Percentiles rank a stretch among this genome's conserved stretches.
These are phyloP conservation scores for Periconia sp. DNA, from an alignment of 2,329 filamentous ascomycete species.

Conservation along the genomic window DNA sequence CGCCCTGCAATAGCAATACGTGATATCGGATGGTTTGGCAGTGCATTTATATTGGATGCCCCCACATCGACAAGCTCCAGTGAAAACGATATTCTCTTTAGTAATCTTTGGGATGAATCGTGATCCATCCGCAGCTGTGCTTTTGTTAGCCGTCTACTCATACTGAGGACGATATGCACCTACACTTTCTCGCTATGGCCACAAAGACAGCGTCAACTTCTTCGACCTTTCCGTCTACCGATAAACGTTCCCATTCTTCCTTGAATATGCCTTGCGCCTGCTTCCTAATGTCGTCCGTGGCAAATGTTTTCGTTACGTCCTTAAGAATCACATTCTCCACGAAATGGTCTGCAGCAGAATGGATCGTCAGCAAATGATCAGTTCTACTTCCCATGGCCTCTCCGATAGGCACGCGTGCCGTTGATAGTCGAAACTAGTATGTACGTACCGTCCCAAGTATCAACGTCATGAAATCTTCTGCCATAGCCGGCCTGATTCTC, in stretches of 20 bases:
- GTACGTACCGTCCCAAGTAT: conserved; percentile 25
- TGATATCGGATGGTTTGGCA: conserved; percentile 37
- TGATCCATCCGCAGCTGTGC: conserved; percentile 28
- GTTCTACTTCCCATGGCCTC: too few relatives aligned
- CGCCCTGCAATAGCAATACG: conserved; percentile 52
- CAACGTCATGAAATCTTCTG: conserved; percentile 27
- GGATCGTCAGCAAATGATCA: too few relatives aligned
- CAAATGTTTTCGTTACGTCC: conserved; percentile 27
- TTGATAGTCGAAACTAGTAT: too few relatives aligned
- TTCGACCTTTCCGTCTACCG: conserved; percentile 39
- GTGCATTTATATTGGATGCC: conserved; percentile 46
- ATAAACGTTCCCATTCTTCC: conserved; percentile 43
- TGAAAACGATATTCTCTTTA: conserved; percentile 26
- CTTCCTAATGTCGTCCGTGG: conserved; percentile 30
- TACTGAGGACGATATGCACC: conserved; percentile 6
- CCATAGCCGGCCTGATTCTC: conserved; percentile 40
- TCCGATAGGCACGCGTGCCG: too few relatives aligned
- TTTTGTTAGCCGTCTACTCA: conserved; percentile 5
- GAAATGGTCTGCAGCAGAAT: conserved; percentile 26
- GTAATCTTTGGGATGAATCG: conserved; percentile 14
- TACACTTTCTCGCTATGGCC: conserved; percentile 37
- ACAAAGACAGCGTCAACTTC: conserved; percentile 45
- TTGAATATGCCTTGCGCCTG: conserved; percentile 37
- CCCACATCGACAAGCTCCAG: conserved; percentile 50
- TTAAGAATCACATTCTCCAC: conserved; percentile 35